Base-by-base conservation (phyloP, 2,329 filamentous ascomycete genomes). In the Plenodomus tracheiphilus region DNA sequence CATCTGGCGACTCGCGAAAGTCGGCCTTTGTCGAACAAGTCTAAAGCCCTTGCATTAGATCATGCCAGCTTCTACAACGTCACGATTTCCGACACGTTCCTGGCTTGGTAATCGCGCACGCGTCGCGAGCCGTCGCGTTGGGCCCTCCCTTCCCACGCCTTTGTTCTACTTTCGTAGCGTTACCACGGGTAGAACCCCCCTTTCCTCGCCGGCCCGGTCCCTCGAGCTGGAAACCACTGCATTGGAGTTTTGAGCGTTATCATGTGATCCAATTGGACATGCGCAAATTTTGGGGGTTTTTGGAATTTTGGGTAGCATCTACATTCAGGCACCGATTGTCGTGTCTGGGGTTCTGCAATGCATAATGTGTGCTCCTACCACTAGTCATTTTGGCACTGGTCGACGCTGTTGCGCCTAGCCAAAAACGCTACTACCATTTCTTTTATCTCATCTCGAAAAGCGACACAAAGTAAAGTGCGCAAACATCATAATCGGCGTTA, bases 1-100 rank as follows among this genome's bases (percentile, higher is more conserved):
- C 66, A 28, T 72, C 69, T 21, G 49, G 49, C 19, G 55, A 54
- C 15, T 70, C 68, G 21, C 57, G 66, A 30, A 59, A 60, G 22
- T 72, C 69, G n/a, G 64, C 67, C 40, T 73, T 73, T 44, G 56
- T 64, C 8, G 70, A 73, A 53, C 67, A 71, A 56, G 64, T 73
- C 17, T 73, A 60, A 63, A 32, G 22, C 45, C 57, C 54, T 61
- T 59, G 46, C 57, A 51, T 43, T 34, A 35, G 36, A 22, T 32
- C 32, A 56, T 38, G 16, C 44, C 47, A 21, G 51, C 49, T 58
- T 55, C 51, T 41, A 44, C 48, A 37, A 20, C 32, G 51, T 43
- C 44, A 55, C 47, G 49, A 51, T 51, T 54, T 53, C 48, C 47
- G 52, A 48, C 51, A 22, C 30, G 51, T 41, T 47, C 38, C 42